Evolutionary conservation across 2,329 filamentous ascomycete genomes (phyloP), one percentile per base, ranked within the genome.

Genomic region (Sclerotinia minor): DNA sequence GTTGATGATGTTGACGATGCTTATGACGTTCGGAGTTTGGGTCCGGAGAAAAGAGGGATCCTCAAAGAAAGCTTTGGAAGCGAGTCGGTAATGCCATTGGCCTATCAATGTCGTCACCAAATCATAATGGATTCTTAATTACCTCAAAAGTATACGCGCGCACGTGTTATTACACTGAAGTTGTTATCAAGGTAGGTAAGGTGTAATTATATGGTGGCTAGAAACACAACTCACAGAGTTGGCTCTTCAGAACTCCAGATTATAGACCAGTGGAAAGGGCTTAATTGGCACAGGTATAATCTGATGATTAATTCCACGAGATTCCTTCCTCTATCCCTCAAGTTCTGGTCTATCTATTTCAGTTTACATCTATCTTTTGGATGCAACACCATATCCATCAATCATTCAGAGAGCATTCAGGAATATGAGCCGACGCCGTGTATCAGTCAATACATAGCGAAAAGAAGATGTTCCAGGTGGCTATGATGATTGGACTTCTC

Each of bases 51-150:
- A 65, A 65, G 53, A 61, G 29, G 44, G 58, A 49, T 32, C 38
- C 9, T 45, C 21, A 66, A 66, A 67, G 65, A 67, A 67, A 52
- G 65, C 55, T 67, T 47, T 67, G 55, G 65, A 67, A 67, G 65
- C 65, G 35, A 61, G 32, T 5, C 26, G 29, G 55, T 8, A 44
- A 26, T 58, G 52, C 52, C 52, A 32, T 54, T 26, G 29, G 5
- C 19, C 29, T 15, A 15, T 21, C 52, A 53, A 32, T 53, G 9
- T 11, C 38, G 17, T 9, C 2, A n/a, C 19, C 26, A 5, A 32
- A 29, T n/a, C 19, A 59, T 32, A 11, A n/a, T n/a, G n/a, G n/a
- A n/a, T n/a, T n/a, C n/a, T n/a, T n/a, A n/a, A n/a, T n/a, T 11
- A 41, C 13, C 3, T 41, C 35, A 13, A 38, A 38, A 13, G 1